Evolutionary conservation across 1,284 basidiomycete species (phyloP).

Genomic region (Paramarasmius palmivorus): DNA sequence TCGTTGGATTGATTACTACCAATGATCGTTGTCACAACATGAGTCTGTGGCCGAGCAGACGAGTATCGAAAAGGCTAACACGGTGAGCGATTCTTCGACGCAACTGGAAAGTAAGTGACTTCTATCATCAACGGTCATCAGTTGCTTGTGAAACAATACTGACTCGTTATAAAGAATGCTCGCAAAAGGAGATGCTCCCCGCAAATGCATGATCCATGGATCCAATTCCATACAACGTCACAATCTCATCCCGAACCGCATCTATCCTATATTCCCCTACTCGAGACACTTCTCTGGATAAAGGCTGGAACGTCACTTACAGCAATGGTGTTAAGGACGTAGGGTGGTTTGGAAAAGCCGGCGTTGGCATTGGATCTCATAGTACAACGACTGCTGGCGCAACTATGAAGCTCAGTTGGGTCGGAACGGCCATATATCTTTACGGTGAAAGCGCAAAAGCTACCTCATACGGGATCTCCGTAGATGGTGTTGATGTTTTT

Average conservation of each 20-base stretch:
- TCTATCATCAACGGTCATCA: too few relatives aligned
- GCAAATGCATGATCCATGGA: too few relatives aligned
- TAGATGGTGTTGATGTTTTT: not conserved
- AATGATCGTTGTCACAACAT: too few relatives aligned
- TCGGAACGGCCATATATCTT: constrained; percentile 7
- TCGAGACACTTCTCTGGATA: too few relatives aligned
- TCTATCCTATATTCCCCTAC: not conserved
- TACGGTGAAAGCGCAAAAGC: not conserved
- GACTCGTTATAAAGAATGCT: too few relatives aligned
- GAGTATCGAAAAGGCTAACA: too few relatives aligned
- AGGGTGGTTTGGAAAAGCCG: not conserved
- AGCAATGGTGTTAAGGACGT: not conserved
- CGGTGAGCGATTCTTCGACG: too few relatives aligned
- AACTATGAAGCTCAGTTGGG: constrained; percentile 4
- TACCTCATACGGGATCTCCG: not conserved
- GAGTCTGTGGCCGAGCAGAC: too few relatives aligned
- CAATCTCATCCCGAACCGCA: constrained; percentile 1
- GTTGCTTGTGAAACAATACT: too few relatives aligned
- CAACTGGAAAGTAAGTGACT: too few relatives aligned
- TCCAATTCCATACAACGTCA: constrained; percentile 3
- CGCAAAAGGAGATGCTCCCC: too few relatives aligned
- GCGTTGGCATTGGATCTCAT: constrained; percentile 2
- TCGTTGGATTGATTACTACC: too few relatives aligned
- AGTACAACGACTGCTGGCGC: constrained; percentile 1
- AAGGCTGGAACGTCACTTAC: constrained; percentile 11